phyloP scores from a whole-genome alignment of 805 yeast genomes.

The Ogataea salicorniae region DNA sequence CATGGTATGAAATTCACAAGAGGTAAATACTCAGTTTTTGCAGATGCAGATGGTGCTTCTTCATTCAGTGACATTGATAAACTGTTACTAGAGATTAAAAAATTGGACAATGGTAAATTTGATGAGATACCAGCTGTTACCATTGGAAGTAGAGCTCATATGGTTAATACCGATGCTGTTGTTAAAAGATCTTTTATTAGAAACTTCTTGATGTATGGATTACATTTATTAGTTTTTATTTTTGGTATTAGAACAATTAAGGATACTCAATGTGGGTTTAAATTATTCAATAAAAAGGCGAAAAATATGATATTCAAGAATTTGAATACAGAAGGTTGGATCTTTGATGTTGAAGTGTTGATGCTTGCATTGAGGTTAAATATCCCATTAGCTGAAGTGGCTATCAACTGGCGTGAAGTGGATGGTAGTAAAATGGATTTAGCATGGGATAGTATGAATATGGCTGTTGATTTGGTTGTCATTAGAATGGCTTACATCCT shows the following conservation, averaged over 20 bases:
- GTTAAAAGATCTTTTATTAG: slow-evolving; percentile 88
- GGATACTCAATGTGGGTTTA: slow-evolving; percentile 98
- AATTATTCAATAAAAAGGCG: slow-evolving; percentile 75
- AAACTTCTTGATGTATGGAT: slow-evolving; percentile 87
- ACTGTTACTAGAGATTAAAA: slow-evolving; percentile 40
- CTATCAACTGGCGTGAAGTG: slow-evolving; percentile 96
- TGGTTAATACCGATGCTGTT: slow-evolving; percentile 94
- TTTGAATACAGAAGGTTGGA: slow-evolving; percentile 98
- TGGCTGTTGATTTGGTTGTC: slow-evolving; percentile 92
- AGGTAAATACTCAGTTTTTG: slow-evolving; percentile 76
- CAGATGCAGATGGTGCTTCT: slow-evolving; percentile 98
- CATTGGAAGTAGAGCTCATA: slow-evolving; percentile 92
- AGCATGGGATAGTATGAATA: slow-evolving; percentile 82
- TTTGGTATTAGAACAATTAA: slow-evolving; percentile 84
- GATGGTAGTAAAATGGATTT: slow-evolving; percentile 91
- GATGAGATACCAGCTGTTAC: slow-evolving; percentile 52
- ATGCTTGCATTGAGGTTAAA: slow-evolving; percentile 70
- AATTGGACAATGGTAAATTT: slow-evolving; percentile 18
- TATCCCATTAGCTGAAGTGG: slow-evolving; percentile 67
- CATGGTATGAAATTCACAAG: slow-evolving; percentile 79
- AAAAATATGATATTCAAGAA: slow-evolving; percentile 67
- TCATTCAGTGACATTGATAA: slow-evolving; percentile 62
- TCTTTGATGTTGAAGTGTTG: slow-evolving; percentile 90
- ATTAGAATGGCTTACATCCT: slow-evolving; percentile 83
- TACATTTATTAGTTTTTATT: slow-evolving; percentile 77